These are phyloP conservation scores for Bassia scoparia DNA, from an alignment of 148 eudicot species.

Conservation along the genomic window DNA sequence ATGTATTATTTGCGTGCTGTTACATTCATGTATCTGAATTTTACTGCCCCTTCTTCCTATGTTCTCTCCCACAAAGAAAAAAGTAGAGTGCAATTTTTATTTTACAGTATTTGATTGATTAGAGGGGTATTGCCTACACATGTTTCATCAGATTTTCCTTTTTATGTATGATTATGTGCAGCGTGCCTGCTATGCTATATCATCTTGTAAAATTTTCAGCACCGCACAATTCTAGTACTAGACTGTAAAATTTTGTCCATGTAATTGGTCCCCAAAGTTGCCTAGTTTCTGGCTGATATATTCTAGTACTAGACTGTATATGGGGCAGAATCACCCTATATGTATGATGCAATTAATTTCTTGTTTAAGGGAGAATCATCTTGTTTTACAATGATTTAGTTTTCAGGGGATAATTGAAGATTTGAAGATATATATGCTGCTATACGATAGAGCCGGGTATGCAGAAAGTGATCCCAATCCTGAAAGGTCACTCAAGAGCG, in stretches of 20 bases:
- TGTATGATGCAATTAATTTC: neutral
- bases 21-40: too few relatives aligned
- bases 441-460: conserved; percentile 65
- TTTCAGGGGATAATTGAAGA: conserved; percentile 52
- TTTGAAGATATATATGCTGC: conserved; percentile 47
- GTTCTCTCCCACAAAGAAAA: too few relatives aligned
- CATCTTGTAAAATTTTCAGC: neutral
- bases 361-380: conserved; percentile 15
- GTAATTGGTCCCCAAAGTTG: conserved; percentile 12
- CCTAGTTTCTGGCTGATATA: neutral
- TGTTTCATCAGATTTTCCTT: neutral
- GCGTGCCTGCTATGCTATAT: neutral
- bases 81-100: too few relatives aligned
- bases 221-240: too few relatives aligned
- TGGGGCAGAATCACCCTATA: neutral
- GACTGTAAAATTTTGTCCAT: too few relatives aligned
- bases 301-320: conserved; percentile 2
- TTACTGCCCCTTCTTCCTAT: too few relatives aligned
- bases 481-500: conserved; percentile 46
- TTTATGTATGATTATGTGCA: neutral
- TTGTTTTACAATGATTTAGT: conserved; percentile 36
- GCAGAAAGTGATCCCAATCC: conserved; percentile 74
- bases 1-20: too few relatives aligned
- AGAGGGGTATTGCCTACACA: neutral
- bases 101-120: neutral